Conservation (phyloP, 2,329 filamentous ascomycete species). For the Aaosphaeria pasadenensis region DNA sequence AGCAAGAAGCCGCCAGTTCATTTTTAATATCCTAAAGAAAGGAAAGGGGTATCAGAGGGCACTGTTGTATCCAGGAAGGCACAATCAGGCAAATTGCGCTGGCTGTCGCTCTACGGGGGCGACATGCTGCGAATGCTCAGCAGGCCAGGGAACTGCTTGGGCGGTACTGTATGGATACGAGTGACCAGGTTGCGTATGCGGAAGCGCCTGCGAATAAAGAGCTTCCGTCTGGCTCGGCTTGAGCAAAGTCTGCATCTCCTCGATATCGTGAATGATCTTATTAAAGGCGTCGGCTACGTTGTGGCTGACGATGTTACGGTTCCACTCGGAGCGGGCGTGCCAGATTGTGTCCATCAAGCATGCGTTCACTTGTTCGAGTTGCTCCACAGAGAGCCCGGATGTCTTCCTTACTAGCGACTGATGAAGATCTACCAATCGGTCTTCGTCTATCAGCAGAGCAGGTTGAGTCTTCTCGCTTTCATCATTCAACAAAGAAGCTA, state of each 20-base stretch:
- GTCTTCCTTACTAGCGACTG: slow-evolving; percentile 63
- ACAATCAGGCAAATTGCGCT: too few species aligned
- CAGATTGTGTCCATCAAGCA: slow-evolving; percentile 89
- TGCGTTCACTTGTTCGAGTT: slow-evolving; percentile 90
- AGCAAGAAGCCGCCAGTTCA: too few species aligned
- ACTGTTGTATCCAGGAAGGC: too few species aligned
- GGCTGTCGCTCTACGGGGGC: too few species aligned
- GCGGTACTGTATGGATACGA: too few species aligned
- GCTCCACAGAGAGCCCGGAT: slow-evolving; percentile 81
- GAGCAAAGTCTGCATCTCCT: slow-evolving; percentile 47
- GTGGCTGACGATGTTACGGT: slow-evolving; percentile 70
- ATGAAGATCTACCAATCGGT: slow-evolving; percentile 58
- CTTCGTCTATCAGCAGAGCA: slow-evolving; percentile 46
- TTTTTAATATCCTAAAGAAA: too few species aligned
- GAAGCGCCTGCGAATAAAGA: not conserved
- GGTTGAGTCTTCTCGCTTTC: slow-evolving; percentile 17
- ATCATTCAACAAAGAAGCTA: slow-evolving; percentile 44
- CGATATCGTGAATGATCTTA: slow-evolving; percentile 67
- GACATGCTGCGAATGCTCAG: too few species aligned
- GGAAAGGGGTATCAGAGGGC: too few species aligned
- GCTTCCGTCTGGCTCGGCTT: slow-evolving; percentile 37
- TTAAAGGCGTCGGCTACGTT: slow-evolving; percentile 71
- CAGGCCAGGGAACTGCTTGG: too few species aligned
- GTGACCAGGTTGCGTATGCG: too few species aligned
- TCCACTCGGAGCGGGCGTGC: slow-evolving; percentile 75